Evolutionary conservation across 768 basidiomycete genomes (phyloP), one percentile per base, ranked within the genome.

Genomic region (Termitomyces sp.): DNA sequence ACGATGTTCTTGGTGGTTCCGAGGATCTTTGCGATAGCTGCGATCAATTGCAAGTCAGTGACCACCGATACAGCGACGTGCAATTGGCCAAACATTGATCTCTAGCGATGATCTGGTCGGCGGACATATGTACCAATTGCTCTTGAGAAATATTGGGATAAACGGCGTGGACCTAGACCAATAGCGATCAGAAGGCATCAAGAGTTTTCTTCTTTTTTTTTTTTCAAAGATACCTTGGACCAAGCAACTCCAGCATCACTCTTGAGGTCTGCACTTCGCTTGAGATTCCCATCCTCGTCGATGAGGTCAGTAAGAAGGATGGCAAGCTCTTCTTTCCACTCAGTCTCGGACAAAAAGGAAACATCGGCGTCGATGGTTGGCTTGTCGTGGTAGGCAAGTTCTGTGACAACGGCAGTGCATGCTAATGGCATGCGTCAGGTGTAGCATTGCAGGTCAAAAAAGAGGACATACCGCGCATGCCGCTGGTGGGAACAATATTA

Each of bases 341-440:
- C 85, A 0, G 64, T 65, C 59, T 76, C 75, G 0, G 80, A 76
- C 32, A 87, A 69, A 65, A 87, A 87, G 0, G 82, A 80, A 5
- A 87, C 77, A 52, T 85, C 83, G 2, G 79, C 85, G 33, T 83
- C 81, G 42, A 87, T 82, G 0, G 79, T 83, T 26, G 70, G 65
- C 65, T 84, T 81, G 27, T 71, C 69, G 60, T 87, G 84, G 61
- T 85, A 82, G 0, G 77, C 69, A 24, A 87, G 79, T 63, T 86
- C 84, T 0, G 85, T 87, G 3, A 86, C 84, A 27, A 85, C 83
- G 5, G 85, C 84, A 3, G 85, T 87, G 61, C 86, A 87, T 8
- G 86, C 86, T 85, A 39, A 46, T 32, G 57, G 49, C 18, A 5
- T 51, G 43, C 36, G 14, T 44, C 27, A 42, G 45, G 10, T 42